A percentile compares a stretch with the other conserved stretches of the same genome.
These are phyloP conservation scores for Naganishia vishniacii DNA, from an alignment of 768 basidiomycete species.

Conservation along the genomic window DNA sequence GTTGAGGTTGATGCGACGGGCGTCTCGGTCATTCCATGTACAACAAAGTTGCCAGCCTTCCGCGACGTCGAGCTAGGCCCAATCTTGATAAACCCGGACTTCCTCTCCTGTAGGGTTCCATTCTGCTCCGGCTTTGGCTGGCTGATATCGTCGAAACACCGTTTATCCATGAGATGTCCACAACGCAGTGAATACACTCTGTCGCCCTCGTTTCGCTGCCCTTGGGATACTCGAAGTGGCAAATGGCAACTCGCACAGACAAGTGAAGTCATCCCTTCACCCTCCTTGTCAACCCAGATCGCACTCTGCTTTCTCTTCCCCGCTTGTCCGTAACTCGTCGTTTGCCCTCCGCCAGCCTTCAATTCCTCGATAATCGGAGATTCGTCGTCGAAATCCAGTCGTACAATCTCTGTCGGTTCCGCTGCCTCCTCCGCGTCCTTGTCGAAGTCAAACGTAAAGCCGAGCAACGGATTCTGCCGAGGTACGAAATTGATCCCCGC, in stretches of 20 bases:
- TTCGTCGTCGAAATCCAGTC: constrained; percentile 34
- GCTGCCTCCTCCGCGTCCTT: constrained; percentile 17
- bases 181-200: constrained; percentile 39
- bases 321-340: not conserved
- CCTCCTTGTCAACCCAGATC: constrained; percentile 6
- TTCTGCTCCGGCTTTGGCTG: constrained; percentile 26
- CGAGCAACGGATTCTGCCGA: constrained; percentile 19
- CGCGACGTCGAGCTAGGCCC: constrained; percentile 15
- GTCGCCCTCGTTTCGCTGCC: constrained; percentile 35
- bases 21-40: constrained; percentile 11
- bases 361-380: constrained; percentile 27
- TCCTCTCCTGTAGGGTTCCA: constrained; percentile 8
- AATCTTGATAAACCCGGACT: constrained; percentile 21
- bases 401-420: constrained; percentile 34
- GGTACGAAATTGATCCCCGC: constrained; percentile 29
- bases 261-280: constrained; percentile 28
- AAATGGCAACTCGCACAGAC: constrained; percentile 35
- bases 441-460: constrained; percentile 38
- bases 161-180: constrained; percentile 44
- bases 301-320: constrained; percentile 3
- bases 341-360: not conserved
- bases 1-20: not conserved
- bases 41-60: constrained; percentile 21
- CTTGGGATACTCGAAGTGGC: constrained; percentile 37
- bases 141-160: constrained; percentile 35